These are phyloP conservation scores for Yamadazyma blattariae DNA, from an alignment of 1,139 yeast species.

Conservation along the genomic window DNA sequence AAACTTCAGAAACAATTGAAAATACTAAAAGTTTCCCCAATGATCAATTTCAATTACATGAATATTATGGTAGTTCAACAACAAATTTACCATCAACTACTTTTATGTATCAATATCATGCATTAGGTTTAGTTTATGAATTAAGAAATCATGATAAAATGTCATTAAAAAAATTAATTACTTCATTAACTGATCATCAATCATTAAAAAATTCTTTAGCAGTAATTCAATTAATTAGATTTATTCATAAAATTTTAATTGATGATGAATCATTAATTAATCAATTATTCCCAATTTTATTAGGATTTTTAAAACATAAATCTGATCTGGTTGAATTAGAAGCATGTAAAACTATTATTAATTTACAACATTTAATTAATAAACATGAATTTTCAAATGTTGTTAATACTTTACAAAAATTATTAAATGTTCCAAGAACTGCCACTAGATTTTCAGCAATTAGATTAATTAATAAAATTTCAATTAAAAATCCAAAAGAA, in stretches of 20 bases:
- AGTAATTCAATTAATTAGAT: constrained; percentile 79
- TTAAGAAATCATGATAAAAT: constrained; percentile 89
- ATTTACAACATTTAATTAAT: constrained; percentile 54
- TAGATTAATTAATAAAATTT: constrained; percentile 80
- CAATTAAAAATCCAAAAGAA: constrained; percentile 77
- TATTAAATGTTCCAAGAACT: constrained; percentile 85
- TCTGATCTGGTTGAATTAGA: constrained; percentile 90
- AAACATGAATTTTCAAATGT: constrained; percentile 66
- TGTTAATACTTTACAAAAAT: constrained; percentile 67
- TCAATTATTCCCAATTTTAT: constrained; percentile 62
- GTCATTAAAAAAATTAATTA: constrained; percentile 89
- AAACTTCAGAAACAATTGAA: constrained; percentile 81
- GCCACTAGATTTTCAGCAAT: constrained; percentile 92
- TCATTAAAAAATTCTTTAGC: constrained; percentile 74
- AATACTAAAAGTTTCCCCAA: constrained; percentile 68
- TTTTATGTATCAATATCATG: constrained; percentile 91
- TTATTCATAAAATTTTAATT: constrained; percentile 65
- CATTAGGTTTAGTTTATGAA: constrained; percentile 84
- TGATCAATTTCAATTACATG: constrained; percentile 52
- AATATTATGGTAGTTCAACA: constrained; percentile 49
- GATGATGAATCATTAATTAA: constrained; percentile 56
- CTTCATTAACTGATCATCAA: constrained; percentile 64
- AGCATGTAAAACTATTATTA: constrained; percentile 81
- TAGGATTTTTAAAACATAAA: constrained; percentile 74
- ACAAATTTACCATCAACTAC: constrained; percentile 63